Conservation (phyloP, 257 asterid species). For the Anisodus acutangulus region DNA sequence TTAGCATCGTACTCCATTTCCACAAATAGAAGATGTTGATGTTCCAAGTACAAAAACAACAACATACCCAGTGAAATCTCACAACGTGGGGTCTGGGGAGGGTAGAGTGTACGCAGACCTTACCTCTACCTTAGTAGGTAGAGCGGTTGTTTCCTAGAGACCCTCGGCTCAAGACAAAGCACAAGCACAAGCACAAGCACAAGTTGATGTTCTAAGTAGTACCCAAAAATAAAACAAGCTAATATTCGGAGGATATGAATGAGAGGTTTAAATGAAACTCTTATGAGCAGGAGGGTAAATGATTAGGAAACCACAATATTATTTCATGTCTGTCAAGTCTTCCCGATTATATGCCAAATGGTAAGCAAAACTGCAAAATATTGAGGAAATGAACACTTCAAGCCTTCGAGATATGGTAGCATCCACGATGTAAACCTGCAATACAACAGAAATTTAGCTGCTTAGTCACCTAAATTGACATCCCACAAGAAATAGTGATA, state of each 20-base stretch:
- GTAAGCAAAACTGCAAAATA: background rate
- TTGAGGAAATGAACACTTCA: background rate
- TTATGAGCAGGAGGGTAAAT: background rate
- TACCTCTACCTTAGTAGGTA: no score
- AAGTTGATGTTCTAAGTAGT: background rate
- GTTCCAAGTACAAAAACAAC: background rate
- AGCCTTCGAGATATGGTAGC: background rate
- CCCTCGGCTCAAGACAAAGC: no score
- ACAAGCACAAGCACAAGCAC: no score
- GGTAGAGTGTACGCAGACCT: no score
- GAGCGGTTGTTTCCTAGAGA: no score
- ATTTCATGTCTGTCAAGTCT: background rate
- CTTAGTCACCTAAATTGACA: background rate
- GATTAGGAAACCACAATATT: conserved; percentile 6
- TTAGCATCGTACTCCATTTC: background rate
- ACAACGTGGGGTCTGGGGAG: no score
- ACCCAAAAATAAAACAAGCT: background rate
- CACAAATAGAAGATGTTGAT: background rate
- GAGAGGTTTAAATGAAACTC: background rate
- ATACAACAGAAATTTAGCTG: background rate
- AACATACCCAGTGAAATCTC: no score
- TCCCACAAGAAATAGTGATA: conserved; percentile 3
- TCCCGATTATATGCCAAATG: background rate
- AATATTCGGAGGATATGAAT: background rate
- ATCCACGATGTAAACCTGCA: conserved; percentile 7